A percentile compares a stretch with the other conserved stretches of the same genome.
These are phyloP conservation scores for Populus trichocarpa DNA, from an alignment of 441 rosid species.

Conservation along the genomic window DNA sequence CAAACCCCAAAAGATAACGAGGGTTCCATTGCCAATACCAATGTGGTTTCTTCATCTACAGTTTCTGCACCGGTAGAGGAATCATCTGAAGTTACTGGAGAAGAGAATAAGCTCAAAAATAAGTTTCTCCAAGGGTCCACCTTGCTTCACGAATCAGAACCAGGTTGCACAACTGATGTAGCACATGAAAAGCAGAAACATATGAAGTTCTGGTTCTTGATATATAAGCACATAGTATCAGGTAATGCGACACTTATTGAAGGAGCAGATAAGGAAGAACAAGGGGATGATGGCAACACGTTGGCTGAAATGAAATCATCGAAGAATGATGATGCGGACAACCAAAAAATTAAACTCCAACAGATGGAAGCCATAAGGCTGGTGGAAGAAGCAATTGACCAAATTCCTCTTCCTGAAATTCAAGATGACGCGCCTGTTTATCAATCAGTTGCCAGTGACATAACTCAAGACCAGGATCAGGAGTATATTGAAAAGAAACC, in stretches of 20 bases:
- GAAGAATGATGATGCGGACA: conserved; percentile 21
- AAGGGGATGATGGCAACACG: conserved; percentile 23
- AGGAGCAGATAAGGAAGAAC: conserved; percentile 31
- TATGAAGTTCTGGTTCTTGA: conserved; percentile 60
- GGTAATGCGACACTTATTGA: conserved; percentile 28
- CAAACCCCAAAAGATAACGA: background rate
- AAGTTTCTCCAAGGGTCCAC: conserved; percentile 9
- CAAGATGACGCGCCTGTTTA: conserved; percentile 27
- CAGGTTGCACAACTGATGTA: conserved; percentile 23
- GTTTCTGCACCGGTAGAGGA: conserved; percentile 9
- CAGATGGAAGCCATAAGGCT: conserved; percentile 72
- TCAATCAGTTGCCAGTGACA: conserved; percentile 23
- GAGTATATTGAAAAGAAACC: conserved; percentile 26
- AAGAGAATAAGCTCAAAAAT: conserved; percentile 14
- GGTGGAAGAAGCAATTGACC: conserved; percentile 86
- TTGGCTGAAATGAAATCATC: background rate
- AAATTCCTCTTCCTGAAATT: conserved; percentile 58
- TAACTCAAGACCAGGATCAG: conserved; percentile 5
- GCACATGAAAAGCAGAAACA: conserved; percentile 48
- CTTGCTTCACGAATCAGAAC: conserved; percentile 26
- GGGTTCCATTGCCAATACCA: conserved; percentile 10
- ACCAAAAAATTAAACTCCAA: conserved; percentile 32
- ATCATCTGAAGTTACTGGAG: conserved; percentile 17
- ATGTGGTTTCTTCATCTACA: conserved; percentile 14
- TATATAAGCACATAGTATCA: conserved; percentile 83